Base-by-base conservation (phyloP, 2,329 filamentous ascomycete genomes). In the Fusarium sp. region DNA sequence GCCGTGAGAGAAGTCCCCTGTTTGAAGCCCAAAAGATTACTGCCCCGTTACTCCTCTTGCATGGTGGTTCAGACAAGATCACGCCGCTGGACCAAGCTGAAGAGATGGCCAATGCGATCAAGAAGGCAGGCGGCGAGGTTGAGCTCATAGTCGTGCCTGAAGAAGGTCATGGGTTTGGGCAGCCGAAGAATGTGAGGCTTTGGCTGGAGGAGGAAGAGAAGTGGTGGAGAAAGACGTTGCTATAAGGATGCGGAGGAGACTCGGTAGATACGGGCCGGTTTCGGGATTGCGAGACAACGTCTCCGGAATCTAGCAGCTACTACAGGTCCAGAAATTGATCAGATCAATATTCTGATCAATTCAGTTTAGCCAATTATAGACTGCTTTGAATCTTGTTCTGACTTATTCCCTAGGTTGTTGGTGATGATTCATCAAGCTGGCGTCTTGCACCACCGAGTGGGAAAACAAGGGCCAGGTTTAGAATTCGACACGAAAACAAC, bases 51-150 rank as follows among this genome's bases (percentile, higher is more conserved):
- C 75, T 90, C 38, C 76, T 91, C n/a, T 69, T 90, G 8, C 85
- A 89, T 24, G 88, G 88, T 0, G 81, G 81, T 4, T 78, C 78
- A 6, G 89, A 91, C 70, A 84, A 83, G 43, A 83, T 90, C 3
- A 88, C 90, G 18, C 88, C 88, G 0, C 75, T 86, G n/a, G 80
- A 82, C 18, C 88, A 91, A 74, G 85, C 86, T 5, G 78, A 82
- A 32, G 81, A 85, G 55, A 86, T 91, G 75, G 82, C 84, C 12
- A 76, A 78, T 43, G 80, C 81, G n/a, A 79, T 88, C 24, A 75
- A 76, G 54, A 70, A 75, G 12, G 79, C 77, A 3, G 84, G 82
- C 0, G 79, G 81, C 2, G 77, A 84, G 27, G 84, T 87, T 7
- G 79, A 81, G 59, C 74, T 87, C 6, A 78, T 87, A 18, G 78